These are phyloP conservation scores for Brettanomyces nanus DNA, from an alignment of 805 yeast species.

Conservation along the genomic window DNA sequence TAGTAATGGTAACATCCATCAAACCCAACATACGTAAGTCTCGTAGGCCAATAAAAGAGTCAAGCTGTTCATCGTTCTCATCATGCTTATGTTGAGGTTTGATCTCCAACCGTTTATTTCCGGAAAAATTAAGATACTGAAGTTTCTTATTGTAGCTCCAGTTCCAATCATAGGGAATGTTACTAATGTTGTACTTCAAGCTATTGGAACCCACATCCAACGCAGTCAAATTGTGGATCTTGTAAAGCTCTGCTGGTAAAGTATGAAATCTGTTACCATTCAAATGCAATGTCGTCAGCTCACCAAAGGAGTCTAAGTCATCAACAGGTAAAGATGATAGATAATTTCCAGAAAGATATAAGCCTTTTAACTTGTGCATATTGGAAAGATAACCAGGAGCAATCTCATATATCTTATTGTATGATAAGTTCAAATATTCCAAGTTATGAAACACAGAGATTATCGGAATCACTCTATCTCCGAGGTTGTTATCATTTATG, in stretches of 20 bases:
- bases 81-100: conserved; percentile 47
- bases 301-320: conserved; percentile 56
- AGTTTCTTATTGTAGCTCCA: conserved; percentile 82
- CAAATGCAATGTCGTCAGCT: conserved; percentile 53
- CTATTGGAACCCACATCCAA: conserved; percentile 90
- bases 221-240: conserved; percentile 51
- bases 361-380: conserved; percentile 46
- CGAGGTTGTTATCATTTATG: conserved; percentile 76
- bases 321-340: conserved; percentile 78
- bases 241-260: conserved; percentile 81
- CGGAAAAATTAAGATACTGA: conserved; percentile 80
- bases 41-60: conserved; percentile 53
- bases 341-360: conserved; percentile 79
- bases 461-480: conserved; percentile 66
- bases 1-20: conserved; percentile 91
- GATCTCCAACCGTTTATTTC: conserved; percentile 87
- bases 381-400: conserved; percentile 64
- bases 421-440: conserved; percentile 63
- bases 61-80: conserved; percentile 56
- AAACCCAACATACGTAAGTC: conserved; percentile 70
- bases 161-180: conserved; percentile 96
- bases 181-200: conserved; percentile 84
- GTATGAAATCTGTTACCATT: conserved; percentile 83
- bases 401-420: conserved; percentile 76
- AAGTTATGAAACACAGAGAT: conserved; percentile 53